Base-by-base conservation (phyloP, 257 asterid species). In the Coffea eugenioides region DNA sequence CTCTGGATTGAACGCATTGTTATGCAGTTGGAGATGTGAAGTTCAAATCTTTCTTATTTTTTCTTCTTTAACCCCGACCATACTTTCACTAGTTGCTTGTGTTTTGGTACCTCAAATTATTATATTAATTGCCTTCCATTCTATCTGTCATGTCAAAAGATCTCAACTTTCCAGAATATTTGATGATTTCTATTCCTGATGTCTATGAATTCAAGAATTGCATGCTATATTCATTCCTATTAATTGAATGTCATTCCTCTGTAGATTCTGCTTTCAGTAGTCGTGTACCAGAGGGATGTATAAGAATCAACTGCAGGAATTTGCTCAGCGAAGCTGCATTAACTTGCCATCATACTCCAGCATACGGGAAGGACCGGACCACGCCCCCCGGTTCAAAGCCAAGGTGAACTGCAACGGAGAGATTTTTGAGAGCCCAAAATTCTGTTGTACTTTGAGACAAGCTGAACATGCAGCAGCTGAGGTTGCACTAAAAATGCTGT, bases 401-500 rank as follows among this genome's bases (percentile, higher is more conserved):
- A 76, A 66, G 73, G 84, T 77, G 51, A 81, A 61, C 14, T 81
- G 56, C 66, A 71, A 71, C 9, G 81, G 84, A 0, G 78, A 81
- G 74, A 48, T 39, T 68, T 81, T 76, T 43, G 84, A 81, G 68
- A 81, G 84, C 69, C 84, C 84, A 11, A 81, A 66, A 31, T 81
- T 81, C 81, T 76, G 80, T 45, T 77, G 77, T 18, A 76, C 84
- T 2, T 77, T 81, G 77, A 81, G 84, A 71, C 84, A 81, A 16
- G 84, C 84, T n/a, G 84, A 81, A 61, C 84, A 81, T 64, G 69
- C 84, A 36, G 80, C 84, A 48, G 84, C 84, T 54, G 84, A 81
- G 84, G 61, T 81, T 48, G 84, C 84, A 31, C 81, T 81, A 62
- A 81, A 27, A 77, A 81, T 76, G 20, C 78, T 81, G 71, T 81